Conservation (phyloP, 129 eudicot genomes). For the Pseudognaphalium luteoalbum region DNA sequence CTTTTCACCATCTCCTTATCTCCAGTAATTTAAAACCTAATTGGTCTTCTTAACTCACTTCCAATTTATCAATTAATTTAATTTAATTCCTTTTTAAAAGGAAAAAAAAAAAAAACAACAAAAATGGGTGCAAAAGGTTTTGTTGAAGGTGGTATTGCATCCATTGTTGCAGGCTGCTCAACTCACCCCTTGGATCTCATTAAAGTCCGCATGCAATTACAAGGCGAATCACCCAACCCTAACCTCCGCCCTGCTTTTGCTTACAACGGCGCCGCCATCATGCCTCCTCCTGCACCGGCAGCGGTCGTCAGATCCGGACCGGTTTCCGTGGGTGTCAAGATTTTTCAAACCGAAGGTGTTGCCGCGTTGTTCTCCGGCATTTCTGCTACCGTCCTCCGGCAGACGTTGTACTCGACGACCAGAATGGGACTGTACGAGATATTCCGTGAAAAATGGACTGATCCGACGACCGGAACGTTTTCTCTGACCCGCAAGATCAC, state of each 20-base stretch:
- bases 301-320: constrained; percentile 41
- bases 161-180: constrained; percentile 73
- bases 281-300: constrained; percentile 27
- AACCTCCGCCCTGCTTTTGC: constrained; percentile 56
- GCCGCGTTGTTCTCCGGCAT: constrained; percentile 73
- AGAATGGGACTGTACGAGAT: constrained; percentile 81
- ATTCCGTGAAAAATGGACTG: constrained; percentile 61
- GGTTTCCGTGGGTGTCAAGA: constrained; percentile 54
- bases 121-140: constrained; percentile 71
- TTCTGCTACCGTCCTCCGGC: constrained; percentile 83
- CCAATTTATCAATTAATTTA: not conserved
- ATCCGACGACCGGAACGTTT: constrained; percentile 38
- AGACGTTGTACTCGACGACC: constrained; percentile 73
- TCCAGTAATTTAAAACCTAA: constrained; percentile 37
- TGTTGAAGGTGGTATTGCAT: constrained; percentile 77
- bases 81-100: not conserved
- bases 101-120: not conserved
- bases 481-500: constrained; percentile 51
- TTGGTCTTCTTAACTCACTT: constrained; percentile 26
- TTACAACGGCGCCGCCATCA: constrained; percentile 21
- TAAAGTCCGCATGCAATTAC: constrained; percentile 82
- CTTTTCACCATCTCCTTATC: constrained; percentile 41
- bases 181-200: constrained; percentile 81
- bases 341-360: constrained; percentile 62
- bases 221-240: constrained; percentile 50